Base-by-base conservation (phyloP, 768 basidiomycete species). In the Candolleomyces eurysporus region DNA sequence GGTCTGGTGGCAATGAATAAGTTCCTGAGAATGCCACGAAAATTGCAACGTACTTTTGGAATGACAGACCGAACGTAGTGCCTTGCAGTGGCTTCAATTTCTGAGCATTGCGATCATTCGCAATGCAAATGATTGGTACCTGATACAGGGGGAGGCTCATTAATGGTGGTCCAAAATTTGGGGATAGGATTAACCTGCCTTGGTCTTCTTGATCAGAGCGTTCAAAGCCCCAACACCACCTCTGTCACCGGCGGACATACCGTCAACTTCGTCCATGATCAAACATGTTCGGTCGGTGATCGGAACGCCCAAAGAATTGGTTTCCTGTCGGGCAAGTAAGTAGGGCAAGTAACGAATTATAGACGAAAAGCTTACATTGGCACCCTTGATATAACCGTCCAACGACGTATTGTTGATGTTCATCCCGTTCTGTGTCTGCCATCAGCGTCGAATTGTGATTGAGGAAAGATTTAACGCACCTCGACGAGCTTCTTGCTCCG, bases 251-350 rank as follows among this genome's bases (percentile, higher is more conserved):
- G 92, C 92, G 5, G 94, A 96, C 96, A 98, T 99, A 1, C 97
- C 97, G 65, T 99, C 97, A 2, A 98, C 96, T 72, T 99, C 97
- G 68, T 99, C 97, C 96, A 99, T 98, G 71, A 99, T 98, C 49
- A 99, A 78, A 65, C 94, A 93, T 0, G 91, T 85, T 71, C 81
- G 85, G 66, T 91, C 84, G 0, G 91, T 94, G 64, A 98, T 87
- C 16, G 78, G 69, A 2, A 96, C 79, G 2, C 91, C 95, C 1
- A 84, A 76, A 1, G 85, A 83, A 63, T 91, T 92, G 9, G 84
- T 86, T 84, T 60, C 59, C 70, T 71, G 39, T 31, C 31, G 26
- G 6, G 55, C 42, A 10, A 21, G 50, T 61, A 60, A 16, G 19
- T 40, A 22, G 48, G 22, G 21, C n/a, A 26, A 32, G 26, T 30